Evolutionary conservation across 495 filamentous ascomycete genomes (phyloP).

Genomic region (Aspergillus ostianus): DNA sequence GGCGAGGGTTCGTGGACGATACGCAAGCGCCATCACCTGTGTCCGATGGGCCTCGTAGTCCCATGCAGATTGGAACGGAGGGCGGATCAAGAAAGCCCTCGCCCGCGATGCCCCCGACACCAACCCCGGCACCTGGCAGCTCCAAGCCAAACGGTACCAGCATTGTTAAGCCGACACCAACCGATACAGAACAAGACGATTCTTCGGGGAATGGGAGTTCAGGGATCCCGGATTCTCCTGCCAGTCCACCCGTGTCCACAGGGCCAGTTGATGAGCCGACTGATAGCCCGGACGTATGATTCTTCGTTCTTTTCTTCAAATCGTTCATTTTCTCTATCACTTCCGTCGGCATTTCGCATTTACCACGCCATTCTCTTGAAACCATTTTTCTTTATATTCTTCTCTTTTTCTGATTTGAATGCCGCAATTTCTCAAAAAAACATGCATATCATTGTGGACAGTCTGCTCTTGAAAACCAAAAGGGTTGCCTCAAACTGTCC

Average conservation of each 20-base stretch:
- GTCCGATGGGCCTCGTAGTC: slow-evolving; percentile 27
- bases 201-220: slow-evolving; percentile 39
- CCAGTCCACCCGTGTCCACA: slow-evolving; percentile 18
- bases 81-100: slow-evolving; percentile 6
- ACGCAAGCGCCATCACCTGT: slow-evolving; percentile 15
- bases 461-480: not conserved
- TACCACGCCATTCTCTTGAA: not conserved
- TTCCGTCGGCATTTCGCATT: not conserved
- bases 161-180: slow-evolving; percentile 17
- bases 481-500: not conserved
- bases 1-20: slow-evolving; percentile 73
- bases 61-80: slow-evolving; percentile 30
- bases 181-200: slow-evolving; percentile 30
- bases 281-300: not conserved
- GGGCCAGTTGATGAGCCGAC: not conserved
- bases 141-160: slow-evolving; percentile 7
- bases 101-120: not conserved
- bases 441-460: slow-evolving; percentile 1
- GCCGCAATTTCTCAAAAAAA: not conserved
- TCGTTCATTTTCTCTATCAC: not conserved
- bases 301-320: not conserved
- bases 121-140: slow-evolving; percentile 3
- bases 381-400: not conserved
- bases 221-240: slow-evolving; percentile 30
- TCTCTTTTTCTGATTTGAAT: not conserved